Evolutionary conservation across 2,329 filamentous ascomycete species (phyloP), one percentile per base, ranked within the genome.

Genomic region (Byssoonygena ceratinophila): DNA sequence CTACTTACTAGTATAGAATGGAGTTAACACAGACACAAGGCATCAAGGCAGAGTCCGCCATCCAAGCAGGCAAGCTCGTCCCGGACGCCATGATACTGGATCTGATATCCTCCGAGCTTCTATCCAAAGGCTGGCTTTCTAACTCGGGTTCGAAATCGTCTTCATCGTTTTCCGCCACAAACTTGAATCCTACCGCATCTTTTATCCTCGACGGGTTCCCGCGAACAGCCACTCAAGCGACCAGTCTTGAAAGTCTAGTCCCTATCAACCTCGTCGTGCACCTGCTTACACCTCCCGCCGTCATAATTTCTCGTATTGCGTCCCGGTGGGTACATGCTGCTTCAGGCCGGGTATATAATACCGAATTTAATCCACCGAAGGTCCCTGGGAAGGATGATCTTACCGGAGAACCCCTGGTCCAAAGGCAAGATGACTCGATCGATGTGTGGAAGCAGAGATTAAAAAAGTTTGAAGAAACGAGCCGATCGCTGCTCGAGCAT

Each of bases 141-240:
- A 74, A 64, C 14, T 22, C 47, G 66, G 68, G 49, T 66, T 76
- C 57, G 67, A 72, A 47, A 69, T 75, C 46, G 71, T 72, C 9
- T 66, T 74, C 48, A 69, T 76, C 56, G 62, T 65, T 23, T 58
- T 69, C n/a, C 64, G 66, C 20, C 61, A 64, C 50, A 64, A 68
- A 53, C 64, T 78, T 92, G 39, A 78, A 84, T 57, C 85, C 89
- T 0, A 74, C 81, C 0, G 88, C 89, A 7, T 95, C 89, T 0
- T 97, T 96, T 68, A 85, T 98, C 58, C 84, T 98, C 50, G 92
- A 98, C 66, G 92, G 92, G 14, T 98, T 97, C 69, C 92, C 92
- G 1, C 85, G 92, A 59, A 98, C 87, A 5, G 85, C 86, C 0
- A 66, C 74, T 2, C 92, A 98, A 70, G 92, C 90, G 25, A 68